A percentile compares a stretch with the other conserved stretches of the same genome.
Evolutionary conservation across 495 filamentous ascomycete genomes (phyloP).

Genomic region (Parathielavia appendiculata): DNA sequence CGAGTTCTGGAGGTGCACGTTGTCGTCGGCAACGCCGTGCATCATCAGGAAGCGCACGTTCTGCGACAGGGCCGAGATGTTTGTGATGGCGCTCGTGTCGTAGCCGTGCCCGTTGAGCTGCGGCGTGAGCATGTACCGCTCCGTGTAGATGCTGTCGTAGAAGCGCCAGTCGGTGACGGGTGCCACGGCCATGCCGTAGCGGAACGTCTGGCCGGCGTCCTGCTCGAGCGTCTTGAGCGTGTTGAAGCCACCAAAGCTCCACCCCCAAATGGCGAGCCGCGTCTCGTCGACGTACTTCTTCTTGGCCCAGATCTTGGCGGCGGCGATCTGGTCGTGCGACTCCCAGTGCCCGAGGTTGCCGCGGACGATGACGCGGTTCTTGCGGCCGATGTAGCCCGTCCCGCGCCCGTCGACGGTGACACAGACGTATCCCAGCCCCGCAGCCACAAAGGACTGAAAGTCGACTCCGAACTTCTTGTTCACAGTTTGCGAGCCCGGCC

Average conservation of each 20-base stretch:
- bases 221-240: slow-evolving; percentile 92
- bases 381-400: slow-evolving; percentile 83
- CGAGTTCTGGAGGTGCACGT: slow-evolving; percentile 93
- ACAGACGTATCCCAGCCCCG: slow-evolving; percentile 84
- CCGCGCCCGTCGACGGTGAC: slow-evolving; percentile 93
- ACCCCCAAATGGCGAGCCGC: slow-evolving; percentile 92
- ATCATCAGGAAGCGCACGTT: slow-evolving; percentile 87
- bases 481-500: slow-evolving; percentile 84
- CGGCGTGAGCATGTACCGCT: slow-evolving; percentile 92
- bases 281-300: slow-evolving; percentile 80
- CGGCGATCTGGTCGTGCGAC: slow-evolving; percentile 83
- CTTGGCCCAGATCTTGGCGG: slow-evolving; percentile 76
- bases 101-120: slow-evolving; percentile 76
- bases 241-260: slow-evolving; percentile 97
- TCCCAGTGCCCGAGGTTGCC: slow-evolving; percentile 82
- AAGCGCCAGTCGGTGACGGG: slow-evolving; percentile 96
- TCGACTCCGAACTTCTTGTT: slow-evolving; percentile 76
- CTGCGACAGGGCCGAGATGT: slow-evolving; percentile 60
- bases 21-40: slow-evolving; percentile 93
- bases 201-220: slow-evolving; percentile 84
- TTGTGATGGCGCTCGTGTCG: slow-evolving; percentile 63
- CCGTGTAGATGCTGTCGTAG: slow-evolving; percentile 94
- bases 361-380: slow-evolving; percentile 73
- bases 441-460: slow-evolving; percentile 86
- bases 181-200: slow-evolving; percentile 95